A percentile compares a stretch with the other conserved stretches of the same genome.
phyloP scores from a whole-genome alignment of 768 basidiomycete species.

The Russula emetica region DNA sequence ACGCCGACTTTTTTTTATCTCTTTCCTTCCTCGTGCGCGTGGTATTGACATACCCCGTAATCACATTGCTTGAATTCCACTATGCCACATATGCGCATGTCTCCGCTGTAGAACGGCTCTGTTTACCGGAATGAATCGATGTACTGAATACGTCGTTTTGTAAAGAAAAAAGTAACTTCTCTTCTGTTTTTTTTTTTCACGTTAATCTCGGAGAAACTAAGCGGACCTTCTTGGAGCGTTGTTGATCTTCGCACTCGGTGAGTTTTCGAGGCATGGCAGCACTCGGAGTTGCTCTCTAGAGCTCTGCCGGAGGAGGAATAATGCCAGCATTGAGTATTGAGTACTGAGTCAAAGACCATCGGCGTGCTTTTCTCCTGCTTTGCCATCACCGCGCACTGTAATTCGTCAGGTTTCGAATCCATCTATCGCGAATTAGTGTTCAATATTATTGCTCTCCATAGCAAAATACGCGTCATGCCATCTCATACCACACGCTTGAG shows the following conservation, averaged over 20 bases:
- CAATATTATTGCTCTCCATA: no score
- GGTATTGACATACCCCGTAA: slow-evolving; percentile 2
- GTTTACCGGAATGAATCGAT: neutral
- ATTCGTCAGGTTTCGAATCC: neutral
- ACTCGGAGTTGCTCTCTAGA: neutral
- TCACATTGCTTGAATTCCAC: neutral
- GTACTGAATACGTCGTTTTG: neutral
- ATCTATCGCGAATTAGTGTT: no score
- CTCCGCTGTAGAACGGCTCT: slow-evolving; percentile 1
- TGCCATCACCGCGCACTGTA: no score
- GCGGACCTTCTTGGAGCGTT: neutral
- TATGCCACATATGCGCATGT: neutral
- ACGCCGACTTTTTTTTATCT: neutral
- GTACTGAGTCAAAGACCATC: no score
- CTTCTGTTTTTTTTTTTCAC: no score
- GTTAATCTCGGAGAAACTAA: neutral
- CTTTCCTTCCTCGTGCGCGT: neutral
- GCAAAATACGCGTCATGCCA: neutral
- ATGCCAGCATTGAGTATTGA: no score
- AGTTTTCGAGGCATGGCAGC: neutral
- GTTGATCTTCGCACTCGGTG: neutral
- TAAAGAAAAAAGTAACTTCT: neutral
- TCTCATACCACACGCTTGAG: neutral
- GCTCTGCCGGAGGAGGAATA: no score
- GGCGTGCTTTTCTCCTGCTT: no score